phyloP scores from a whole-genome alignment of 2,329 filamentous ascomycete genomes.

The Aureobasidium sp. region DNA sequence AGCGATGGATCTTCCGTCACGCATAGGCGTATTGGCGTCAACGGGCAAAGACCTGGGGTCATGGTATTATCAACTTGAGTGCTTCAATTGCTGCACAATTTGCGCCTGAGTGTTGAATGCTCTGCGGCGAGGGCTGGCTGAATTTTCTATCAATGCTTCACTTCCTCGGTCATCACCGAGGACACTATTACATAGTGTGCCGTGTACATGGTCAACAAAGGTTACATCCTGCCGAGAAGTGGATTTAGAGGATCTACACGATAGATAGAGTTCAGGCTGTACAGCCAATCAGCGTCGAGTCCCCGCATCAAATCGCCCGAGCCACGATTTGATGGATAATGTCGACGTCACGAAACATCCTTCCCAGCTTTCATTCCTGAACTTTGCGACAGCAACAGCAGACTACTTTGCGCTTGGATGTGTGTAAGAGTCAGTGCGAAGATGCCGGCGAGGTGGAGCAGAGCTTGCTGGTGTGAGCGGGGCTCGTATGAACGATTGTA shows the following conservation, averaged over 20 bases:
- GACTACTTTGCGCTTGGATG: no score
- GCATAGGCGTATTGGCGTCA: not conserved
- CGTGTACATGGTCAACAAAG: not conserved
- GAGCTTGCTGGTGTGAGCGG: not conserved
- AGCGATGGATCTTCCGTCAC: not conserved
- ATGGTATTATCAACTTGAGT: not conserved
- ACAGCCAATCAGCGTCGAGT: not conserved
- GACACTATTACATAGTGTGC: not conserved
- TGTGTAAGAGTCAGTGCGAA: no score
- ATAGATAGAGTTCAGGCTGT: not conserved
- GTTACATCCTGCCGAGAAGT: not conserved
- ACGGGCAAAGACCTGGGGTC: not conserved
- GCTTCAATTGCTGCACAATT: not conserved
- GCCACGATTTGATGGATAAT: not conserved
- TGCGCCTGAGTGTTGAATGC: not conserved
- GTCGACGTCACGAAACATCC: not conserved
- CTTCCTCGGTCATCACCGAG: not conserved
- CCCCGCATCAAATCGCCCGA: not conserved
- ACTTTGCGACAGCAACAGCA: not conserved
- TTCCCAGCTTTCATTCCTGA: not conserved
- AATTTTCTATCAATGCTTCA: not conserved
- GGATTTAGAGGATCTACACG: conserved; percentile 1
- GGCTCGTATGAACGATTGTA: not conserved
- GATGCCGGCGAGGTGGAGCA: not conserved
- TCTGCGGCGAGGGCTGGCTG: not conserved